These are phyloP conservation scores for Talaromyces sp. DNA, from an alignment of 2,329 filamentous ascomycete genomes.

Conservation along the genomic window DNA sequence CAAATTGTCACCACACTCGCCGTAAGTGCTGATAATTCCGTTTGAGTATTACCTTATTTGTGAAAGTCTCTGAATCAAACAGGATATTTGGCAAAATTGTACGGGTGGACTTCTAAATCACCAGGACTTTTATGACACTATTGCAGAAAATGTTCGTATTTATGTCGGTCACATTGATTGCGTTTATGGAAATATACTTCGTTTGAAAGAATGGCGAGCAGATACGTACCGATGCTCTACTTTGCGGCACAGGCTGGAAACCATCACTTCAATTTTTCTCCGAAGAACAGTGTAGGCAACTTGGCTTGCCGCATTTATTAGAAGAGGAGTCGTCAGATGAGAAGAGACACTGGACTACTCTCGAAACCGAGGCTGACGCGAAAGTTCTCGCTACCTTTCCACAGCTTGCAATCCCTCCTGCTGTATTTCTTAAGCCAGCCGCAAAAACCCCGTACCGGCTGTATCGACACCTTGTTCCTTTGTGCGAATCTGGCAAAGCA, in stretches of 20 bases:
- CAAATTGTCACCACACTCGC: slow-evolving; percentile 14
- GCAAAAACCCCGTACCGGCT: slow-evolving; percentile 11
- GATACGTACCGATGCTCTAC: slow-evolving; percentile 12
- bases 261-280: slow-evolving; percentile 12
- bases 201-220: slow-evolving; percentile 6
- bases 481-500: slow-evolving; percentile 7
- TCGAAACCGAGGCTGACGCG: slow-evolving; percentile 9
- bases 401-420: slow-evolving; percentile 11
- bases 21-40: slow-evolving; percentile 7
- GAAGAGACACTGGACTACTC: not conserved
- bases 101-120: slow-evolving; percentile 16
- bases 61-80: not conserved
- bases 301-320: slow-evolving; percentile 9
- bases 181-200: slow-evolving; percentile 4
- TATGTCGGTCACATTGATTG: slow-evolving; percentile 12
- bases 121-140: slow-evolving; percentile 12
- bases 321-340: slow-evolving; percentile 6
- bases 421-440: slow-evolving; percentile 6
- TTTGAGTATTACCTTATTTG: not conserved
- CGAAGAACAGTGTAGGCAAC: slow-evolving; percentile 12
- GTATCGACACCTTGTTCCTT: slow-evolving; percentile 13
- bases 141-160: slow-evolving; percentile 13
- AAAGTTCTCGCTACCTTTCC: slow-evolving; percentile 12
- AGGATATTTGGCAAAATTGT: slow-evolving; percentile 15
- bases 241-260: slow-evolving; percentile 14